Conservation (phyloP, 1,284 basidiomycete species). For the Xanthoconium separans region DNA sequence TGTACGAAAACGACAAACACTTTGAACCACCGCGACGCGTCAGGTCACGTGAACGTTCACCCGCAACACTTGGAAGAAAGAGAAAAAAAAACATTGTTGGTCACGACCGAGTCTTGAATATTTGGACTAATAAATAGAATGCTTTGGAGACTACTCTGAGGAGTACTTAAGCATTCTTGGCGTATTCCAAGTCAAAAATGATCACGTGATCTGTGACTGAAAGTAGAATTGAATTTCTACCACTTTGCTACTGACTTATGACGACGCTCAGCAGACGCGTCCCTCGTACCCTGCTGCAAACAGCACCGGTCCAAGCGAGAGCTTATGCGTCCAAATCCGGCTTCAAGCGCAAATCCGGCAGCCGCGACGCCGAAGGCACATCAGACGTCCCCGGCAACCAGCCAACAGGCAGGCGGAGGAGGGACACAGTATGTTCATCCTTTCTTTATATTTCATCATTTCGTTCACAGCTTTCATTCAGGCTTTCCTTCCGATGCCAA, state of each 20-base stretch:
- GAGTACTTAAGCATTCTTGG: no score
- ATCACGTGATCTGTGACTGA: constrained; percentile 1
- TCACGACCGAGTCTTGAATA: no score
- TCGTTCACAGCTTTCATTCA: constrained; percentile 5
- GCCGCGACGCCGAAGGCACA: constrained; percentile 6
- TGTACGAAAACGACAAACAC: neutral
- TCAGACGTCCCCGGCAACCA: constrained; percentile 21
- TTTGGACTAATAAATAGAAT: no score
- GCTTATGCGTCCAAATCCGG: constrained; percentile 24
- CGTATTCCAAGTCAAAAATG: no score
- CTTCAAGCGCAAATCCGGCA: constrained; percentile 25
- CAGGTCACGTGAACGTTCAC: constrained; percentile 21
- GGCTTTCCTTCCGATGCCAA: constrained; percentile 34
- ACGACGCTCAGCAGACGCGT: constrained; percentile 16
- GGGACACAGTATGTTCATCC: constrained; percentile 19
- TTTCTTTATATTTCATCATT: neutral
- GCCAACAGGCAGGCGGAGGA: constrained; percentile 26
- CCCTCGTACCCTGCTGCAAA: constrained; percentile 3
- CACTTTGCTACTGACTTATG: constrained; percentile 10
- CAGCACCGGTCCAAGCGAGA: constrained; percentile 2
- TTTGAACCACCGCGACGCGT: constrained; percentile 24
- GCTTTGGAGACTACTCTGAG: no score
- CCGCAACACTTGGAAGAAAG: no score
- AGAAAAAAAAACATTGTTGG: no score
- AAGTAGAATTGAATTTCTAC: neutral